Base-by-base conservation (phyloP, 192 early-diverging fungal genomes). In the Haplosporangium gracile region DNA sequence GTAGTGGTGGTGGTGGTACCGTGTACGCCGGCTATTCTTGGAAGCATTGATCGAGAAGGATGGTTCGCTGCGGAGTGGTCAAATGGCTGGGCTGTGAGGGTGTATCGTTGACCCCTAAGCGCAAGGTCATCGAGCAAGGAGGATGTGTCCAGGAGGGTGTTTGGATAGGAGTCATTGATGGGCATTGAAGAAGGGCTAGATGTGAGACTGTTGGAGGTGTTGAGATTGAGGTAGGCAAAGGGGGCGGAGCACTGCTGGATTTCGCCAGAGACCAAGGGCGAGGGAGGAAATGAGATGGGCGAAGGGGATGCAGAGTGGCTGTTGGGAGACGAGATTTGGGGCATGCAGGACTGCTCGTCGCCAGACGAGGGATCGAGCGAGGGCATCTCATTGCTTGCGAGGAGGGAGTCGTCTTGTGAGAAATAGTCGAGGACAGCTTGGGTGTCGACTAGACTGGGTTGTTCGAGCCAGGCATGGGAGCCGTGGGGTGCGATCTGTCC, bases 241-340 rank as follows among this genome's bases (percentile, higher is more conserved):
- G 73, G 68, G 7, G 75, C 6, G 47, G 29, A 42, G 68, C 65
- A 60, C 13, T 68, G 72, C 43, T 74, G 65, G 18, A 22, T 22
- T 4, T 72, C 34, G 15, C 71, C 71, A 4, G 57, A 40, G 53
- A 65, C 71, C 16, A 29, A 49, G n/a, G 80, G 81, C 16, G 81
- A 82, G 2, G 81, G 75, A 36, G 81, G 75, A 53, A 65, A 77
- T 29, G 81, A 77, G 9, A 70, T 29, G n/a, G 81, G 75, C 2
- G 81, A 82, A 22, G 81, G 75, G 26, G 81, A 76, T 26, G 73
- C 53, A 42, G 80, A 57, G 68, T 53, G 49, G 38, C n/a, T 68
- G 43, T 65, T 81, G 7, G 79, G 60, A 69, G 79, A 81, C 2
- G 79, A 74, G 20, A 51, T 39, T 8, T 68, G 60, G 24, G 51